phyloP scores from a whole-genome alignment of 1,139 yeast species.

The Komagataea norvegica region DNA sequence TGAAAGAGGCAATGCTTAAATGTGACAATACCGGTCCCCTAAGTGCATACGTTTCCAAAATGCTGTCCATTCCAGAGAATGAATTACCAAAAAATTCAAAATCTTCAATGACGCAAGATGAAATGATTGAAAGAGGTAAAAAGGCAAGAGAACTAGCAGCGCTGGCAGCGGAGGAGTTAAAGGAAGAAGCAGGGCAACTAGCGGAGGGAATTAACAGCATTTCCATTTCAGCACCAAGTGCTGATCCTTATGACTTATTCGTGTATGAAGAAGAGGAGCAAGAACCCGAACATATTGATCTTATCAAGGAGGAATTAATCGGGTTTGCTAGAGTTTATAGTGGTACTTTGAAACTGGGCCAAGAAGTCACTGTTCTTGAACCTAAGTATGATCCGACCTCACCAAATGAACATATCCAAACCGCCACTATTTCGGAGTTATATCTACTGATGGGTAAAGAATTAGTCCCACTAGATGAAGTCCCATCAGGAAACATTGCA shows the following conservation, averaged over 20 bases:
- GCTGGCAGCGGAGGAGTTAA: conserved; percentile 62
- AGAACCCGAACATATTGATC: conserved; percentile 43
- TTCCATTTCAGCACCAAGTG: conserved; percentile 17
- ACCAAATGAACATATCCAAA: conserved; percentile 56
- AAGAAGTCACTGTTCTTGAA: conserved; percentile 67
- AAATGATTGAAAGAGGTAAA: conserved; percentile 61
- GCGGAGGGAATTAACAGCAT: conserved; percentile 15
- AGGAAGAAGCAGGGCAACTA: conserved; percentile 22
- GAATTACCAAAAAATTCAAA: conserved; percentile 65
- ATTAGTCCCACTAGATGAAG: conserved; percentile 65
- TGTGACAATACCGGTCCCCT: conserved; percentile 66
- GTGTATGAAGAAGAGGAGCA: conserved; percentile 38
- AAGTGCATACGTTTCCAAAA: conserved; percentile 84
- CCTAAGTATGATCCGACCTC: conserved; percentile 79
- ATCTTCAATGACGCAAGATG: conserved; percentile 45
- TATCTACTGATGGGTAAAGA: conserved; percentile 93
- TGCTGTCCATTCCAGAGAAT: conserved; percentile 74
- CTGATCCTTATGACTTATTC: conserved; percentile 28
- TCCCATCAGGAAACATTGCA: conserved; percentile 93
- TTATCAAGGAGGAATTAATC: conserved; percentile 58
- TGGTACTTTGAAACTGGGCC: conserved; percentile 75
- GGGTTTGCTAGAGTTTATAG: conserved; percentile 89
- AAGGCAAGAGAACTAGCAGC: conserved; percentile 67
- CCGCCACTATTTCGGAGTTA: conserved; percentile 56
- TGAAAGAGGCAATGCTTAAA: conserved; percentile 51